These are phyloP conservation scores for Suillus cothurnatus DNA, from an alignment of 768 basidiomycete genomes.

Conservation along the genomic window DNA sequence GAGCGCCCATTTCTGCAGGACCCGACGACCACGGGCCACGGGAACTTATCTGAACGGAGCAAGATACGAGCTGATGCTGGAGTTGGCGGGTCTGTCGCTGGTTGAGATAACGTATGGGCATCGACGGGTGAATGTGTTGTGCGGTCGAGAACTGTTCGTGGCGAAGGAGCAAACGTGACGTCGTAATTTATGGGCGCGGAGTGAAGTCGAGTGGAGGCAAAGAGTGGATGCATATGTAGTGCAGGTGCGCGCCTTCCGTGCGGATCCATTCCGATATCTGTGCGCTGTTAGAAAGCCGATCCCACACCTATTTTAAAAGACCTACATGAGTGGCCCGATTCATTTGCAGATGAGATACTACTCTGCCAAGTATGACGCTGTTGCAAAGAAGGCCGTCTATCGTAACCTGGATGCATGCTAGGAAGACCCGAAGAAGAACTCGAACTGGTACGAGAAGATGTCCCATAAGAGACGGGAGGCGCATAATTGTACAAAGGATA, in stretches of 20 bases:
- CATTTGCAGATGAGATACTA: conserved; percentile 39
- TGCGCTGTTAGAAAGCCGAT: background rate
- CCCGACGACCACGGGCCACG: conserved; percentile 60
- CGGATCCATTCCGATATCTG: conserved; percentile 24
- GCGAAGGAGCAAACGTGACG: conserved; percentile 55
- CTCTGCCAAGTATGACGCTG: conserved; percentile 51
- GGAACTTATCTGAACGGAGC: conserved; percentile 57
- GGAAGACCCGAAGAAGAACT: conserved; percentile 47
- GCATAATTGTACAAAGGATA: conserved; percentile 34
- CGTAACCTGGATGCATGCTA: conserved; percentile 41
- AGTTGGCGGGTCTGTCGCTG: conserved; percentile 65
- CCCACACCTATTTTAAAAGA: conserved; percentile 12
- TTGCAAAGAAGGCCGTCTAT: conserved; percentile 49
- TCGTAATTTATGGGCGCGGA: conserved; percentile 67
- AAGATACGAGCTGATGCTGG: conserved; percentile 47
- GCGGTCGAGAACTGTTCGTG: conserved; percentile 58
- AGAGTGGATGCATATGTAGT: conserved; percentile 64
- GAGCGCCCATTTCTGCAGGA: conserved; percentile 25
- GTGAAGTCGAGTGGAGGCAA: conserved; percentile 56
- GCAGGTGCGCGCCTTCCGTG: conserved; percentile 32
- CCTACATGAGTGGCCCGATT: conserved; percentile 45
- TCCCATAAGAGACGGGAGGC: conserved; percentile 35
- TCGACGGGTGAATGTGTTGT: conserved; percentile 57
- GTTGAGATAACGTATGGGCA: conserved; percentile 55
- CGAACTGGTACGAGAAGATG: conserved; percentile 55